Evolutionary conservation across 805 yeast genomes (phyloP).

Genomic region (Candida dajiaensis): DNA sequence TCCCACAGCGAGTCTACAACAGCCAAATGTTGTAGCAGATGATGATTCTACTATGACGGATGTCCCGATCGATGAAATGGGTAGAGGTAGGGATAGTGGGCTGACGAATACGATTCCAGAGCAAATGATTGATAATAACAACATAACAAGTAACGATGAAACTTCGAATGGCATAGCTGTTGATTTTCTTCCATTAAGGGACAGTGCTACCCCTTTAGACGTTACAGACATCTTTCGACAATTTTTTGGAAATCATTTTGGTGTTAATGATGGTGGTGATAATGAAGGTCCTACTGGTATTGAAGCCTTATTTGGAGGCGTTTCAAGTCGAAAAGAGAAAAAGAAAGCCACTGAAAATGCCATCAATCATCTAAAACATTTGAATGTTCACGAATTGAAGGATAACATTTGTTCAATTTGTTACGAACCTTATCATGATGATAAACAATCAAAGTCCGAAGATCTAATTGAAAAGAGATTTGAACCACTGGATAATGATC

Average conservation of each 20-base stretch:
- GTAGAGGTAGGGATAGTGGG: neutral
- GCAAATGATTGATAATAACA: neutral
- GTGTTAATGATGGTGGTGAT: neutral
- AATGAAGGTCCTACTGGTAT: neutral
- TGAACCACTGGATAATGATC: constrained; percentile 9
- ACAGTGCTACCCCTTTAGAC: neutral
- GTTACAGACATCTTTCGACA: neutral
- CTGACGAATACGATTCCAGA: neutral
- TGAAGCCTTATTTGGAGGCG: neutral
- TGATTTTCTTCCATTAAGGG: neutral
- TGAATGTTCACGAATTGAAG: constrained; percentile 7
- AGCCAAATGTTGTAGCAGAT: neutral
- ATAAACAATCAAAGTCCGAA: neutral
- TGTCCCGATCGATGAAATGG: no score
- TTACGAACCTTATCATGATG: constrained; percentile 12
- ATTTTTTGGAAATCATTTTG: neutral
- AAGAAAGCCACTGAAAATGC: constrained; percentile 20
- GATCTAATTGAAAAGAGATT: constrained; percentile 4
- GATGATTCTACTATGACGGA: neutral
- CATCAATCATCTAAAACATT: constrained; percentile 9
- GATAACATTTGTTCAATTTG: constrained; percentile 17
- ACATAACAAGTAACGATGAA: neutral
- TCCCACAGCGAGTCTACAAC: neutral
- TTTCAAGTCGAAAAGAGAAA: neutral
- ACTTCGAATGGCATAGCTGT: neutral